These are phyloP conservation scores for Candida patagonica DNA, from an alignment of 805 yeast genomes.

Conservation along the genomic window DNA sequence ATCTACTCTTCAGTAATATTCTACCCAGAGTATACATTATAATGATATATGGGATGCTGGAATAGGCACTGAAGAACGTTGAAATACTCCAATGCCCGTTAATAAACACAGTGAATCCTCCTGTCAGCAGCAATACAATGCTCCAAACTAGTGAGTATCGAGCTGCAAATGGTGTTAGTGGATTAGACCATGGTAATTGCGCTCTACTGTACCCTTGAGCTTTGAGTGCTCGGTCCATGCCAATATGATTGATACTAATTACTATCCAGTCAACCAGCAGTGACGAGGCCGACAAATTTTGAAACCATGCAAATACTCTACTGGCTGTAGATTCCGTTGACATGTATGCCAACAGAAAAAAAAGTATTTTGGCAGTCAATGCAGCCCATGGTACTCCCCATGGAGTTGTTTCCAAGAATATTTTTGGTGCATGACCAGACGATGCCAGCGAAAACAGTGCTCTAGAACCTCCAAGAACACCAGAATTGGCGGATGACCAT, in stretches of 20 bases:
- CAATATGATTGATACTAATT: constrained; percentile 38
- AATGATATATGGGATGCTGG: constrained; percentile 51
- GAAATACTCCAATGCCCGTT: constrained; percentile 53
- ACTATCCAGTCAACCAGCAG: constrained; percentile 49
- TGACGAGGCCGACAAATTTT: constrained; percentile 27
- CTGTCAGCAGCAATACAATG: constrained; percentile 39
- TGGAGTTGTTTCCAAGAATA: constrained; percentile 55
- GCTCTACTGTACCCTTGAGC: constrained; percentile 30
- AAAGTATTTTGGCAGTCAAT: constrained; percentile 39
- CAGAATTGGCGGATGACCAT: constrained; percentile 75
- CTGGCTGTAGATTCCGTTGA: constrained; percentile 48
- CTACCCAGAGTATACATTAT: constrained; percentile 35
- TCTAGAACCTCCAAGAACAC: constrained; percentile 69
- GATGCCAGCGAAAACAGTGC: constrained; percentile 62
- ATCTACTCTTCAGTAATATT: constrained; percentile 22
- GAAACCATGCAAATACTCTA: constrained; percentile 45
- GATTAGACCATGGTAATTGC: constrained; percentile 41
- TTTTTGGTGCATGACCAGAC: constrained; percentile 64
- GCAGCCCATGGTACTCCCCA: constrained; percentile 65
- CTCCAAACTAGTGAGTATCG: constrained; percentile 4
- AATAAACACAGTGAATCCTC: constrained; percentile 59
- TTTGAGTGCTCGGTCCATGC: constrained; percentile 38
- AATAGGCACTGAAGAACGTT: constrained; percentile 54
- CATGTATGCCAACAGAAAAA: constrained; percentile 65
- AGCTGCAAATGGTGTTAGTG: constrained; percentile 27